Evolutionary conservation across 2,329 filamentous ascomycete genomes (phyloP), one percentile per base, ranked within the genome.

Genomic region (Aspergillus phoenicis): DNA sequence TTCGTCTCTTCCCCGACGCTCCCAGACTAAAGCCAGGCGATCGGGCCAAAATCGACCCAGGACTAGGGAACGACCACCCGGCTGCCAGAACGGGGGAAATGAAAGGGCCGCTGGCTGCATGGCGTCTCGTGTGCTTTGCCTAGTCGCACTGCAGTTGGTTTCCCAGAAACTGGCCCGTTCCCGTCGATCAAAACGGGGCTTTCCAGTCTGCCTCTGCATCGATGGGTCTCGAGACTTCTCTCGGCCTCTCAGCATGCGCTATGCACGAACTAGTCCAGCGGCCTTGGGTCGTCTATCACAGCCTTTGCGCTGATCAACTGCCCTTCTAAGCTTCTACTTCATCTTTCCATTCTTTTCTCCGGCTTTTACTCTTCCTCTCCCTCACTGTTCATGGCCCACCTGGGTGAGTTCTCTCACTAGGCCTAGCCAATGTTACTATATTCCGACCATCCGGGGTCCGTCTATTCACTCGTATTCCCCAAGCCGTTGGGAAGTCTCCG

Each of bases 361-460:
- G 41, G 20, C 41, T 8, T 45, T n/a, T 49, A 26, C 24, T 30
- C 22, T 24, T 30, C 45, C 22, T 13, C 41, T 13, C 11, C 17
- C 41, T 20, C 33, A 36, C 11, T 36, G 33, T 36, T 5, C 11
- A 36, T 10, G 13, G 39, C 39, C 22, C 45, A 48, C 22, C 22
- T 15, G 45, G 15, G 11, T 8, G 45, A 30, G 13, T 30, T 11
- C 15, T 49, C 45, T 30, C 7, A 5, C 45, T 26, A 17, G 45
- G 26, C 24, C 28, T 20, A 51, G 41, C 41, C 47, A 51, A 49
- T 49, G 45, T 57, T 57, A n/a, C 36, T 36, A 36, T 36, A 10
- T 30, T 22, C 30, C 41, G 7, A 36, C 11, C 36, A 39, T 54
- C 17, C 51, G 26, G 11, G 36, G 15, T 22, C 10, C 33, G 30